Percentiles rank a stretch among this genome's conserved stretches.
These are phyloP conservation scores for Vaccinium corymbosum DNA, from an alignment of 148 eudicot genomes.

Conservation along the genomic window DNA sequence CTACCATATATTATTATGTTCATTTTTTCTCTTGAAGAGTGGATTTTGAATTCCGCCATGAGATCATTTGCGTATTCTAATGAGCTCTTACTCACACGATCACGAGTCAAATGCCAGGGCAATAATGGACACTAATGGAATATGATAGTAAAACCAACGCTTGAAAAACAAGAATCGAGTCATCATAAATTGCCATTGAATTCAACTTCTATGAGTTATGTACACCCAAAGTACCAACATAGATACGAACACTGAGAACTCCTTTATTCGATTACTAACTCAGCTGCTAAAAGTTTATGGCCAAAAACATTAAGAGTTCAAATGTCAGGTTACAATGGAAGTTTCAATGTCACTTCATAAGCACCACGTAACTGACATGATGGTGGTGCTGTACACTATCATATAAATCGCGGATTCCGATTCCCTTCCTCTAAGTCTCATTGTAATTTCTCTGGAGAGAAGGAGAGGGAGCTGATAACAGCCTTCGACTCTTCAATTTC, in stretches of 20 bases:
- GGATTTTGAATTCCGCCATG: background rate
- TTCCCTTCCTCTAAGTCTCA: background rate
- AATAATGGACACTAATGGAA: too few relatives aligned
- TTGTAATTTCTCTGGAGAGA: background rate
- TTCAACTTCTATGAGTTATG: conserved; percentile 11
- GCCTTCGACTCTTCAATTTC: too few relatives aligned
- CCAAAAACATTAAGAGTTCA: too few relatives aligned
- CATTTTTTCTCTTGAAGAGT: too few relatives aligned
- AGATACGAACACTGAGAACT: background rate
- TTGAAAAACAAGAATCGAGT: background rate
- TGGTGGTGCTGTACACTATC: background rate
- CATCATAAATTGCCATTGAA: background rate
- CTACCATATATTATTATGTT: too few relatives aligned
- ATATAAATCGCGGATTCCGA: background rate
- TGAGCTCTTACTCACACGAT: background rate
- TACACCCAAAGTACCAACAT: conserved; percentile 9
- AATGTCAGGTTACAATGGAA: background rate
- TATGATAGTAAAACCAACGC: too few relatives aligned
- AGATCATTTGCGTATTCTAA: background rate
- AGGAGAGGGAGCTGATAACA: background rate
- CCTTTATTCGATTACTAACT: background rate
- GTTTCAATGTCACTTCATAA: background rate
- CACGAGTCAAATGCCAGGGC: background rate
- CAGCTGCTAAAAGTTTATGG: too few relatives aligned
- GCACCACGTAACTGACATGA: background rate